A percentile compares a stretch with the other conserved stretches of the same genome.
Conservation (phyloP, 768 basidiomycete genomes). For the Tricholoma saponaceum region DNA sequence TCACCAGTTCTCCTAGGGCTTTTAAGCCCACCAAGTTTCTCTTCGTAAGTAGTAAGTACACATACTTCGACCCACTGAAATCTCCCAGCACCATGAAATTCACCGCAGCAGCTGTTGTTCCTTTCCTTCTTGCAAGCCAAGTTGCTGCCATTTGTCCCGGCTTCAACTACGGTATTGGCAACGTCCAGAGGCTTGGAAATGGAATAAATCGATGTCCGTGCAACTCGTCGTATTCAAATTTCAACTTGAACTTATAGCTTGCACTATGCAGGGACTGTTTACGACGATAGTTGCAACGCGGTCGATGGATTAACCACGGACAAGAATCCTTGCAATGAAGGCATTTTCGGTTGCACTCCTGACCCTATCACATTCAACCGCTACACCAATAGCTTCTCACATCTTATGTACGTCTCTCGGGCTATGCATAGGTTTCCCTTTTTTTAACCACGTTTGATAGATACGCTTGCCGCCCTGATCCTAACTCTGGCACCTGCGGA, state of each 20-base stretch:
- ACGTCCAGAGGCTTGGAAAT: neutral
- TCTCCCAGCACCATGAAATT: conserved; percentile 2
- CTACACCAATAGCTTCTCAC: conserved; percentile 23
- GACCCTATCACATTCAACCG: conserved; percentile 24
- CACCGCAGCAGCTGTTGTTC: conserved; percentile 2
- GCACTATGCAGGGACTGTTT: conserved; percentile 22
- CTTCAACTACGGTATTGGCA: no score
- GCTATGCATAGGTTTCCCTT: neutral
- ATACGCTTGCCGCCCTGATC: conserved; percentile 23
- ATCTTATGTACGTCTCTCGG: conserved; percentile 13
- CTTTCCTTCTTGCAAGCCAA: conserved; percentile 4
- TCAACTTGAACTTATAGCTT: neutral
- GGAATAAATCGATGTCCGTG: conserved; percentile 10
- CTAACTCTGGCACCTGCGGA: conserved; percentile 22
- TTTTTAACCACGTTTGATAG: conserved; percentile 9
- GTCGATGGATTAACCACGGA: conserved; percentile 25
- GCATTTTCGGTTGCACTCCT: conserved; percentile 26
- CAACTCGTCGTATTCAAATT: neutral
- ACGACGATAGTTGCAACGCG: conserved; percentile 21
- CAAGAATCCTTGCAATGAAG: conserved; percentile 23
- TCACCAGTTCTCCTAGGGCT: no score
- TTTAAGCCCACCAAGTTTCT: no score
- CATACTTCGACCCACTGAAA: neutral
- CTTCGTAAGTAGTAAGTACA: neutral
- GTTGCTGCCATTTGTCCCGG: neutral